Conservation (phyloP, 805 yeast genomes). For the Candida cerambycidarum region DNA sequence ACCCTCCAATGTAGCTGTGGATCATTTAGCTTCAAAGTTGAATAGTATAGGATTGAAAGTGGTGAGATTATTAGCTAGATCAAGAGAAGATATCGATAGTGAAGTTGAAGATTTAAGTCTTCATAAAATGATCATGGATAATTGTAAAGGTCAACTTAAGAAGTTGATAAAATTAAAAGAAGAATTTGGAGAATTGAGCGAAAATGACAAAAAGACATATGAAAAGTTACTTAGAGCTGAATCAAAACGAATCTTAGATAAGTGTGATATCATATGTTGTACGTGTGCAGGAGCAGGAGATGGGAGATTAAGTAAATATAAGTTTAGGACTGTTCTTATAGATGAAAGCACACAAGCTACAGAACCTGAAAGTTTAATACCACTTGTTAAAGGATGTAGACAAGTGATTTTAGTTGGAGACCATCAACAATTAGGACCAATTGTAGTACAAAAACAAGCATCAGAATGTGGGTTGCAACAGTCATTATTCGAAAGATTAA, state of each 20-base stretch:
- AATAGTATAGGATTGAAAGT: constrained; percentile 72
- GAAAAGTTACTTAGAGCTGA: constrained; percentile 16
- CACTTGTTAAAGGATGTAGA: constrained; percentile 84
- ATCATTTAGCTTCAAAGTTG: constrained; percentile 78
- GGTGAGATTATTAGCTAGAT: constrained; percentile 71
- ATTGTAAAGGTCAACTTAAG: constrained; percentile 56
- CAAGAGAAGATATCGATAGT: constrained; percentile 78
- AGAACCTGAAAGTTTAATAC: constrained; percentile 89
- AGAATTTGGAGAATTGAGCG: constrained; percentile 67
- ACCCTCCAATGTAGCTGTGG: constrained; percentile 94
- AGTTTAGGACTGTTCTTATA: constrained; percentile 76
- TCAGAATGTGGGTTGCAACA: constrained; percentile 85
- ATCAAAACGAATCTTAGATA: constrained; percentile 51
- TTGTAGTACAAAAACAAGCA: constrained; percentile 74
- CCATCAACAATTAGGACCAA: constrained; percentile 95
- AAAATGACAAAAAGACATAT: constrained; percentile 45
- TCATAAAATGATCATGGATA: constrained; percentile 48
- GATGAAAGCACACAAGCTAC: constrained; percentile 95
- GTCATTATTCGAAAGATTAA: constrained; percentile 83
- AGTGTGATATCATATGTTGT: constrained; percentile 79
- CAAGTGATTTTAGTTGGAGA: constrained; percentile 92
- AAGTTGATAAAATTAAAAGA: constrained; percentile 58
- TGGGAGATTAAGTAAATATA: constrained; percentile 50
- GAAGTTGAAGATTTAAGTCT: constrained; percentile 58
- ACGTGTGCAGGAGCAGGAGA: constrained; percentile 95